These are phyloP conservation scores for Setaria italica DNA, from an alignment of 202 grass and related monocot genomes.

Conservation along the genomic window DNA sequence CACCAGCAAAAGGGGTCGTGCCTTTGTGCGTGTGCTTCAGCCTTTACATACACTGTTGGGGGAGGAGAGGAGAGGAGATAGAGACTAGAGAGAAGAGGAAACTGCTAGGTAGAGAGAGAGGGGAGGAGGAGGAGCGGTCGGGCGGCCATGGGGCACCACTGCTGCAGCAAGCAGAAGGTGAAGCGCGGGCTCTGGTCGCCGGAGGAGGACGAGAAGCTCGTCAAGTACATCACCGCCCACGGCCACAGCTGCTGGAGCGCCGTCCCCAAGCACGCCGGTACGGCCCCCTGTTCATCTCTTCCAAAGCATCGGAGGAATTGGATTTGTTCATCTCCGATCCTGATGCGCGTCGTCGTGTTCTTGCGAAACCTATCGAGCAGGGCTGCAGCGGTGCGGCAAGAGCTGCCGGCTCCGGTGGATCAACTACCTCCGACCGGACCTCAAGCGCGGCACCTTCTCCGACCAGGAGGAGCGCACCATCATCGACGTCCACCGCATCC, in stretches of 20 bases:
- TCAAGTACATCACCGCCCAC: conserved; percentile 79
- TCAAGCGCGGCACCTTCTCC: conserved; percentile 89
- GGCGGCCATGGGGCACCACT: conserved; percentile 87
- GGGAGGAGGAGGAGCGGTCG: not conserved
- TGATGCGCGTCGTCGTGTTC: not conserved
- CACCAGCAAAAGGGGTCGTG: conserved; percentile 27
- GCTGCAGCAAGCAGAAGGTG: conserved; percentile 99
- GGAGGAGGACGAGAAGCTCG: conserved; percentile 95
- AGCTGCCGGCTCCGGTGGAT: conserved; percentile 98
- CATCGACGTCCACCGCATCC: conserved; percentile 96
- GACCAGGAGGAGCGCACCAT: conserved; percentile 92
- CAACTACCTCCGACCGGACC: conserved; percentile 97
- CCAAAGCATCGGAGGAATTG: not conserved
- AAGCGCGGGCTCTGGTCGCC: conserved; percentile 98
- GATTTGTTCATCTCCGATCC: conserved; percentile 5
- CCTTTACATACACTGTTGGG: conserved; percentile 46
- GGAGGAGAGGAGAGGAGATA: not conserved
- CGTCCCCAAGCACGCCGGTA: conserved; percentile 93
- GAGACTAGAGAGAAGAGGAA: not conserved
- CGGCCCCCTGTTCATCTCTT: not conserved
- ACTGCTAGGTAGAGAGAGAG: not conserved
- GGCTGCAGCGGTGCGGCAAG: conserved; percentile 96
- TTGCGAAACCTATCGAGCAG: conserved; percentile 30
- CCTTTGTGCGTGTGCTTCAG: conserved; percentile 21
- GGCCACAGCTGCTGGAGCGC: conserved; percentile 98